phyloP scores from a whole-genome alignment of 2,329 filamentous ascomycete species.

The Trichoderma pleuroti region DNA sequence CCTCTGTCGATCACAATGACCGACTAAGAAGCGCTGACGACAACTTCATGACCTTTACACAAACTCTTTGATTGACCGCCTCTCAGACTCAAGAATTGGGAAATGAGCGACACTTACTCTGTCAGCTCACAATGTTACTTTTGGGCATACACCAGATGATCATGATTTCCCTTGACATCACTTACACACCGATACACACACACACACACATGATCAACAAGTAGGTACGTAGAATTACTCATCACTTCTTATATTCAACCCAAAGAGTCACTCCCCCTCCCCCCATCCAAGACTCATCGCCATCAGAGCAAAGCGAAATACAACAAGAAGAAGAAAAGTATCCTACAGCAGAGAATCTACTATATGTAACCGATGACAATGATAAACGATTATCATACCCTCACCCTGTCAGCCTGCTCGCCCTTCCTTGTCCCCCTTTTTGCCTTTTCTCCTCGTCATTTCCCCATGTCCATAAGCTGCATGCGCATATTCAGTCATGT shows the following conservation, averaged over 20 bases:
- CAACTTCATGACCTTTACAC: no score
- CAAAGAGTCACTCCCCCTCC: background rate
- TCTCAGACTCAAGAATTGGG: background rate
- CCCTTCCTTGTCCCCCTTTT: background rate
- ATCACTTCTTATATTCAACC: conserved; percentile 15
- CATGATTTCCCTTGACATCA: background rate
- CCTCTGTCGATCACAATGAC: background rate
- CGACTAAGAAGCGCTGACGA: background rate
- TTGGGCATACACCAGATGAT: background rate
- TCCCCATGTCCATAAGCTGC: conserved; percentile 3
- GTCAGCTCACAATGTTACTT: background rate
- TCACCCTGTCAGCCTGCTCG: conserved; percentile 1
- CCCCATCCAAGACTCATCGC: background rate
- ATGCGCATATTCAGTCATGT: background rate
- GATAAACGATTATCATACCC: conserved; percentile 8
- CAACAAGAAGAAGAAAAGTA: conserved; percentile 1
- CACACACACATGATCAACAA: background rate
- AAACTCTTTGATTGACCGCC: background rate
- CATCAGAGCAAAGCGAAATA: background rate
- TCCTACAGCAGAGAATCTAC: conserved; percentile 12
- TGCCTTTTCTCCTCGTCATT: background rate
- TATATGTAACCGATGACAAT: conserved; percentile 16
- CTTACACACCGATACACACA: background rate
- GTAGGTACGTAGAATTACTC: background rate
- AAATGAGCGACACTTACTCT: background rate